phyloP scores from a whole-genome alignment of 345 rosid species.

The Euphorbia lathyris region DNA sequence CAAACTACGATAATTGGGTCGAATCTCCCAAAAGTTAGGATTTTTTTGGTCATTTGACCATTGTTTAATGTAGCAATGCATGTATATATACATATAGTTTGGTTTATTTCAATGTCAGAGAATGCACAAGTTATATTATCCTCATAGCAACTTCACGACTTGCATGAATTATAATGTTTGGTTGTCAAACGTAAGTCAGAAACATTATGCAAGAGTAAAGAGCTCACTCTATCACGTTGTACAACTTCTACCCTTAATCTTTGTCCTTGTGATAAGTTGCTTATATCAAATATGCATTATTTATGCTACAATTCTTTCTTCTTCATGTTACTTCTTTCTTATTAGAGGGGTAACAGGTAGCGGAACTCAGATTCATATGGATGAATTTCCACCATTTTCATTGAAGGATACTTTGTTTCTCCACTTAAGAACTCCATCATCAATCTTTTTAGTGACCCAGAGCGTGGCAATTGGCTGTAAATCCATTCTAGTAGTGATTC shows the following conservation, averaged over 20 bases:
- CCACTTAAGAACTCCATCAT: slow-evolving; percentile 68
- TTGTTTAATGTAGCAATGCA: too few species aligned
- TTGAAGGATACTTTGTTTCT: slow-evolving; percentile 42
- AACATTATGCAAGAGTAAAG: neutral
- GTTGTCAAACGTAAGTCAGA: neutral
- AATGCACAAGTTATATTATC: neutral
- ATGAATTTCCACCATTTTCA: slow-evolving; percentile 64
- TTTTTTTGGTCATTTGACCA: too few species aligned
- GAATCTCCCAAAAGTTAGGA: too few species aligned
- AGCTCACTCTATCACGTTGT: neutral
- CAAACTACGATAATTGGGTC: too few species aligned
- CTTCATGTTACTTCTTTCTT: neutral
- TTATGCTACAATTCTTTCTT: neutral
- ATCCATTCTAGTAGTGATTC: slow-evolving; percentile 85
- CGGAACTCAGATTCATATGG: slow-evolving; percentile 78
- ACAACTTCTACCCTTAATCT: neutral
- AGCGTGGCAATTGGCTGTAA: slow-evolving; percentile 74
- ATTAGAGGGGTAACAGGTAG: slow-evolving; percentile 51
- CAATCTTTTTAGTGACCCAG: slow-evolving; percentile 55
- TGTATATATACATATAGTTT: neutral
- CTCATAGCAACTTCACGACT: neutral
- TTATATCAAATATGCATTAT: neutral
- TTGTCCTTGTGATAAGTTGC: neutral
- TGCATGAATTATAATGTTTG: neutral
- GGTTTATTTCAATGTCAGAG: neutral